These are phyloP conservation scores for Periconia sp. DNA, from an alignment of 2,329 filamentous ascomycete species.

Conservation along the genomic window DNA sequence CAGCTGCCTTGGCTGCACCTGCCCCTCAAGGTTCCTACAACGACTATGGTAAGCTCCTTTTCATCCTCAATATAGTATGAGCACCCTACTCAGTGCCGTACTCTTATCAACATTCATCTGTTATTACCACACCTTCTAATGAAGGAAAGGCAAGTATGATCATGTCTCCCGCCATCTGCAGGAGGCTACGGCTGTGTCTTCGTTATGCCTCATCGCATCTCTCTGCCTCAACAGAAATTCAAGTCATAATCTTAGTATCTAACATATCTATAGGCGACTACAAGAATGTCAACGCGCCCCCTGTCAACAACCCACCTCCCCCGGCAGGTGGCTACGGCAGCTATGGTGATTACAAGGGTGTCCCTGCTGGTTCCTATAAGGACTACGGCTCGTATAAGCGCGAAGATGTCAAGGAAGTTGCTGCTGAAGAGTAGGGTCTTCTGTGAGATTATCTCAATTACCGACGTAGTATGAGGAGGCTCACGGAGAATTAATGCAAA, in stretches of 20 bases:
- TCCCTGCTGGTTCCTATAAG: slow-evolving; percentile 21
- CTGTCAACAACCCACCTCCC: slow-evolving; percentile 1
- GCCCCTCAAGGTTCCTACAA: slow-evolving; percentile 19
- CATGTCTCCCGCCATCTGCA: background rate
- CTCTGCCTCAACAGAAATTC: too few species aligned
- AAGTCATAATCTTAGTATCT: too few species aligned
- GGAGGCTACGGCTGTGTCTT: background rate
- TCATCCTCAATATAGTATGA: too few species aligned
- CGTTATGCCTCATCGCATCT: too few species aligned
- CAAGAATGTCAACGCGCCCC: slow-evolving; percentile 3
- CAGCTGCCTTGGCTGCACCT: slow-evolving; percentile 26
- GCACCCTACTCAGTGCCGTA: too few species aligned
- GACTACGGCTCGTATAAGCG: slow-evolving; percentile 20
- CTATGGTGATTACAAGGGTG: background rate
- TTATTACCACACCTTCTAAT: background rate
- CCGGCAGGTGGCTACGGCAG: slow-evolving; percentile 12
- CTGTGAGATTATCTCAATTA: too few species aligned
- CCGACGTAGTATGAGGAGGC: too few species aligned
- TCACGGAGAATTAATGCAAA: too few species aligned
- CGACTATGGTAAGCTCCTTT: slow-evolving; percentile 19
- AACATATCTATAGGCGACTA: slow-evolving; percentile 5
- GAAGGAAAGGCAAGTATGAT: background rate
- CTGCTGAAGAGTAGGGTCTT: background rate
- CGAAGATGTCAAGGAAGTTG: slow-evolving; percentile 1
- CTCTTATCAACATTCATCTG: too few species aligned